A percentile compares a stretch with the other conserved stretches of the same genome.
phyloP scores from a whole-genome alignment of 2,329 filamentous ascomycete species.

The Byssochlamys sp. region DNA sequence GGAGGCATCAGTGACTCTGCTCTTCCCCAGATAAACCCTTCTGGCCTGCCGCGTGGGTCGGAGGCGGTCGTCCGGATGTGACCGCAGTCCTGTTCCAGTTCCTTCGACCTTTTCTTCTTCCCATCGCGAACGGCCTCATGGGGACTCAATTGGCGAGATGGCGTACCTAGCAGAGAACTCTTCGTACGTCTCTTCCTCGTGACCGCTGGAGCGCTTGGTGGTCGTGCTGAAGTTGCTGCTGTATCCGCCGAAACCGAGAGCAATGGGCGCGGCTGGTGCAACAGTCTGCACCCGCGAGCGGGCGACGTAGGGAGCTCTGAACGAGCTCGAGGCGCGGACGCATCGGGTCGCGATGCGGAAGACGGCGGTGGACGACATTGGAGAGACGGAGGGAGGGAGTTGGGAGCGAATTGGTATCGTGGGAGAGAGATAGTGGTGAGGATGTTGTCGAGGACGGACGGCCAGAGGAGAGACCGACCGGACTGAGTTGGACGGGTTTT shows the following conservation, averaged over 20 bases:
- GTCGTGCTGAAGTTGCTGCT: slow-evolving; percentile 55
- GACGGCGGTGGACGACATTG: slow-evolving; percentile 59
- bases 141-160: slow-evolving; percentile 11
- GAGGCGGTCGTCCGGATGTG: neutral
- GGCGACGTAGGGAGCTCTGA: slow-evolving; percentile 55
- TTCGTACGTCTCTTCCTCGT: slow-evolving; percentile 95
- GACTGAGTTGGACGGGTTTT: slow-evolving; percentile 7
- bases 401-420: slow-evolving; percentile 3
- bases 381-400: slow-evolving; percentile 14
- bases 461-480: neutral
- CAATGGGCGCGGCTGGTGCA: slow-evolving; percentile 43
- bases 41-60: neutral
- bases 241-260: slow-evolving; percentile 41
- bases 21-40: slow-evolving; percentile 10
- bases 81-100: neutral
- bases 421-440: slow-evolving; percentile 7
- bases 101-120: neutral
- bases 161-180: slow-evolving; percentile 93
- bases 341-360: slow-evolving; percentile 63
- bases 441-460: slow-evolving; percentile 5
- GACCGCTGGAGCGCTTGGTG: slow-evolving; percentile 50
- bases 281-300: slow-evolving; percentile 50
- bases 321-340: slow-evolving; percentile 48
- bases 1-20: slow-evolving; percentile 28
- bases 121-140: neutral